phyloP scores from a whole-genome alignment of 441 rosid genomes.

The Arabidopsis hybrid region DNA sequence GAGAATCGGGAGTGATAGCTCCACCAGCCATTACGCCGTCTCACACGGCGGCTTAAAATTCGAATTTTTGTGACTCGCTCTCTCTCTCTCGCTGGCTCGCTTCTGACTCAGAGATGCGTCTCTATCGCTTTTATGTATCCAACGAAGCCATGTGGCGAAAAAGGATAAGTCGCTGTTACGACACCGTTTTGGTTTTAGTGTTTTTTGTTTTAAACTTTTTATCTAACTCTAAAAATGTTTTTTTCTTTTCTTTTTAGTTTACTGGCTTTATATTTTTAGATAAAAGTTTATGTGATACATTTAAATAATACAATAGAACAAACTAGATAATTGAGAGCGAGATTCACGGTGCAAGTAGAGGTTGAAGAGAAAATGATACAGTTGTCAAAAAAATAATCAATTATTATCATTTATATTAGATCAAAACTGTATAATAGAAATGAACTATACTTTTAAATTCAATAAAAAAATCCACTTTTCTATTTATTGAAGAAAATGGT shows the following conservation, averaged over 20 bases:
- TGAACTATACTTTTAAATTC: conserved; percentile 32
- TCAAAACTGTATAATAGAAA: conserved; percentile 34
- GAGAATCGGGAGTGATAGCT: conserved; percentile 36
- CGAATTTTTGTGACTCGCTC: conserved; percentile 26
- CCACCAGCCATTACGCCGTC: conserved; percentile 38
- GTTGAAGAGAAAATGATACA: conserved; percentile 44
- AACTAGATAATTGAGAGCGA: conserved; percentile 33
- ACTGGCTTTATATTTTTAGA: no score
- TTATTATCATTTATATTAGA: conserved; percentile 47
- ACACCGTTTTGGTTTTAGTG: conserved; percentile 18
- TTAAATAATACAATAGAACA: neutral
- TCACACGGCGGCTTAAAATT: neutral
- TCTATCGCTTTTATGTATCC: conserved; percentile 32
- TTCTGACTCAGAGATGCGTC: conserved; percentile 20
- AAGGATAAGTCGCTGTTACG: conserved; percentile 33
- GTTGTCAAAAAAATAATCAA: conserved; percentile 53
- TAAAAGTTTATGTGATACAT: neutral
- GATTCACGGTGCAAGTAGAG: conserved; percentile 48
- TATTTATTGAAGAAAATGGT: conserved; percentile 10
- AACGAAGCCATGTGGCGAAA: conserved; percentile 30
- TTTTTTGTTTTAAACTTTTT: no score
- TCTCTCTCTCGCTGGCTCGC: neutral
- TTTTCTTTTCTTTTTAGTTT: neutral
- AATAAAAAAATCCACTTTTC: neutral
- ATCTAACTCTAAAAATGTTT: no score